Evolutionary conservation across 108 stramenopile species (phyloP), one percentile per base, ranked within the genome.

Genomic region (Discostella stelligeroides): DNA sequence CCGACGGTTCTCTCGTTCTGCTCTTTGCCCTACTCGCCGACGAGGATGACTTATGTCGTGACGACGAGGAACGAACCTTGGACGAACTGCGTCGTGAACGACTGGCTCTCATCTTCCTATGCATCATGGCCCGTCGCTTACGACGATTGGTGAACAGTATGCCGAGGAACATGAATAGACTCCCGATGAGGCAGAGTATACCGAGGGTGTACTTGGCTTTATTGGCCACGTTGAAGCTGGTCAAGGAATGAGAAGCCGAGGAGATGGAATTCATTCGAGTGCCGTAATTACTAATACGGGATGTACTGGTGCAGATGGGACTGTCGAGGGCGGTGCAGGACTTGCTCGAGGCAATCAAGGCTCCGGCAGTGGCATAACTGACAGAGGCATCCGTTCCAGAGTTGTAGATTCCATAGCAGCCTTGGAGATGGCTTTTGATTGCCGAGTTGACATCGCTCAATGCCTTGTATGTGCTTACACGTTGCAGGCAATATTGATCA

Each of bases 111-210:
- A 89, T 84, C 72, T 89, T 91, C 43, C 93, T 82, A 63, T 91
- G 87, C 90, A 94, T 91, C 76, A 91, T 86, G 39, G 93, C 93
- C 48, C 90, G 77, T n/a, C 93, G 75, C 73, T 88, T 69, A 66
- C 90, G 76, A 59, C 93, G 76, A 71, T 94, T 94, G 20, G 90
- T 94, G 55, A 94, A 91, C 24, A 94, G 70, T 38, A 94, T 94
- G 30, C 93, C 93, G 17, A 91, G 85, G 72, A 94, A 94, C 90
- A 94, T 91, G 71, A 94, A 87, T 28, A 94, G 64, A 48, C 85
- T 86, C 4, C 88, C 89, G 9, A 91, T 65, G 41, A 94, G 64
- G 63, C 91, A 81, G 10, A 90, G 58, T 37, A 87, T 86, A 29
- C 89, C 93, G n/a, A 86, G 61, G 15, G 82, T 89, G 73, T 94